Conservation (phyloP, 345 rosid species). For the Dipteronia dyeriana region DNA sequence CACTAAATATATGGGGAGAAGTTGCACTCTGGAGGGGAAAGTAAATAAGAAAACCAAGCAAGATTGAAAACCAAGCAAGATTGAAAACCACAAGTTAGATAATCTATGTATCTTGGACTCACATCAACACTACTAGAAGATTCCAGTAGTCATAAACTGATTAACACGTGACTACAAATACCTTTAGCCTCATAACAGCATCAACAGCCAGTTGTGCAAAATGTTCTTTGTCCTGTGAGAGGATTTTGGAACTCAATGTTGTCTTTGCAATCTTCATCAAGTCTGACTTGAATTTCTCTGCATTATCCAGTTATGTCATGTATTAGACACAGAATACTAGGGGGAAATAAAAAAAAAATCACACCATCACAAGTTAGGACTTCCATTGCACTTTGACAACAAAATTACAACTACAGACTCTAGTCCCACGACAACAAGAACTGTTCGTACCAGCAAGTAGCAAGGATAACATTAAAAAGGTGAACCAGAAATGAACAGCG, state of each 20-base stretch:
- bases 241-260: constrained; percentile 88
- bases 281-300: constrained; percentile 85
- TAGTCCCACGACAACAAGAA: not conserved
- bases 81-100: not conserved
- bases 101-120: not conserved
- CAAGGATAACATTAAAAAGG: not conserved
- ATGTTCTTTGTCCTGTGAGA: constrained; percentile 91
- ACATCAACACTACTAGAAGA: not conserved
- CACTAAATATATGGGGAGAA: not conserved
- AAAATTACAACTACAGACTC: not conserved
- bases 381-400: not conserved
- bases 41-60: not conserved
- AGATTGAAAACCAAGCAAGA: not conserved
- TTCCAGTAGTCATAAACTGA: not conserved
- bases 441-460: not conserved
- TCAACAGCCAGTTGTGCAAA: constrained; percentile 90
- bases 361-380: not conserved
- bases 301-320: constrained; percentile 31
- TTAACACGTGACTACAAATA: constrained; percentile 15
- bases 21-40: not conserved
- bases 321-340: not conserved
- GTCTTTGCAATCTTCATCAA: constrained; percentile 92
- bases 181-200: constrained; percentile 93
- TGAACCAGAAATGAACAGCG: not conserved
- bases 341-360: not conserved